Evolutionary conservation across 169 alveolate genomes (phyloP).

Genomic region (Perkinsus marinus): DNA sequence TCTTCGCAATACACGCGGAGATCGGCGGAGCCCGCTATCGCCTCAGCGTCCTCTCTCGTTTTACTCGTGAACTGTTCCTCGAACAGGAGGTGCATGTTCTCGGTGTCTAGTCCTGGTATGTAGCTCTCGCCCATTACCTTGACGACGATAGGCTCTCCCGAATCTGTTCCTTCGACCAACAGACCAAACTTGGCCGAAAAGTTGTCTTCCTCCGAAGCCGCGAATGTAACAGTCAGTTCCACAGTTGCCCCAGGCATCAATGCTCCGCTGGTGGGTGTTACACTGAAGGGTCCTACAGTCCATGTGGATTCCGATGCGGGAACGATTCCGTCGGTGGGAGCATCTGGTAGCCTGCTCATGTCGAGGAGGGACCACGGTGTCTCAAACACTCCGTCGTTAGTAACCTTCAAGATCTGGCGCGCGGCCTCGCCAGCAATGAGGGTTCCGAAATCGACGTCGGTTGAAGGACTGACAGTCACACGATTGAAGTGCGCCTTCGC

Average conservation of each 20-base stretch:
- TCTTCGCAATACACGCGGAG: slow-evolving; percentile 65
- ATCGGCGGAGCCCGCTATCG: slow-evolving; percentile 20
- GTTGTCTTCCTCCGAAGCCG: slow-evolving; percentile 13
- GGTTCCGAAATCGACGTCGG: slow-evolving; percentile 81
- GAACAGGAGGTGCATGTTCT: slow-evolving; percentile 69
- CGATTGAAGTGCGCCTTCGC: slow-evolving; percentile 71
- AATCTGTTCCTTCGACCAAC: slow-evolving; percentile 3
- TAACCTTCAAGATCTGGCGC: slow-evolving; percentile 64
- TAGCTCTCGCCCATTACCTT: slow-evolving; percentile 74
- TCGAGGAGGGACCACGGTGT: slow-evolving; percentile 64
- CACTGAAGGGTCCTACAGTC: slow-evolving; percentile 15
- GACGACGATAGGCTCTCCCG: slow-evolving; percentile 1
- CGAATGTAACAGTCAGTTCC: slow-evolving; percentile 7
- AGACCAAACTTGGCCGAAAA: slow-evolving; percentile 8
- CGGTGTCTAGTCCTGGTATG: slow-evolving; percentile 78
- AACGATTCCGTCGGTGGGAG: background rate
- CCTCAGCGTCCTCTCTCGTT: slow-evolving; percentile 45
- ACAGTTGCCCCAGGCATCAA: slow-evolving; percentile 10
- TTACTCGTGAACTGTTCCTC: slow-evolving; percentile 82
- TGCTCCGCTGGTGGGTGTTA: slow-evolving; percentile 18
- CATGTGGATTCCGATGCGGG: background rate
- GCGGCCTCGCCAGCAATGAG: slow-evolving; percentile 60
- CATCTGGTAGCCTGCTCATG: slow-evolving; percentile 10
- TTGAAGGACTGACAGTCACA: slow-evolving; percentile 68
- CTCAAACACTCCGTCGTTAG: slow-evolving; percentile 79